These are phyloP conservation scores for Coemansia sp. DNA, from an alignment of 192 early-diverging fungal genomes.

Conservation along the genomic window DNA sequence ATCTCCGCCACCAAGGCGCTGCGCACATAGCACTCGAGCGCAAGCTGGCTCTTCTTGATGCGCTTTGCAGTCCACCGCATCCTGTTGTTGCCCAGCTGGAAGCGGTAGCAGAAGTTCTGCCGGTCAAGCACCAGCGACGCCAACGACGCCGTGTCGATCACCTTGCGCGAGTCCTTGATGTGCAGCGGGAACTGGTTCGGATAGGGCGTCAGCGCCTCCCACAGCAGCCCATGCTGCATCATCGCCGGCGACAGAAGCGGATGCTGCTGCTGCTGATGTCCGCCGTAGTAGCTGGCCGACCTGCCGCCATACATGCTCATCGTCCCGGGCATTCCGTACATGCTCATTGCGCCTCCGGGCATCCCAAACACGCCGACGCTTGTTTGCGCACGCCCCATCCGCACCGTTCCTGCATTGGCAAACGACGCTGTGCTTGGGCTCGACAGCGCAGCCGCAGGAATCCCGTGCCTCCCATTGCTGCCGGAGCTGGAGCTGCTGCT, in stretches of 20 bases:
- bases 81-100: slow-evolving; percentile 42
- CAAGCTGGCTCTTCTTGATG: slow-evolving; percentile 41
- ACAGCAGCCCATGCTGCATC: slow-evolving; percentile 26
- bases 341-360: too few relatives aligned
- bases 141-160: slow-evolving; percentile 44
- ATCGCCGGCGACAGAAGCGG: background rate
- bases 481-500: slow-evolving; percentile 7
- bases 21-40: slow-evolving; percentile 44
- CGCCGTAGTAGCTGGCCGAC: background rate
- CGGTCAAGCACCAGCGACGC: slow-evolving; percentile 52
- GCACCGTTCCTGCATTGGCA: slow-evolving; percentile 28
- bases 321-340: background rate
- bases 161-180: slow-evolving; percentile 44
- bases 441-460: slow-evolving; percentile 13
- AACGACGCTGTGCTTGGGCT: slow-evolving; percentile 44
- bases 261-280: background rate
- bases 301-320: slow-evolving; percentile 20
- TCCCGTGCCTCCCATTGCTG: background rate
- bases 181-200: slow-evolving; percentile 54
- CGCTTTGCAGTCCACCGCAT: slow-evolving; percentile 52
- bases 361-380: slow-evolving; percentile 33
- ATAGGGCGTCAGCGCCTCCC: slow-evolving; percentile 51
- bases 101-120: slow-evolving; percentile 53
- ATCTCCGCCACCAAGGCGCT: slow-evolving; percentile 42
- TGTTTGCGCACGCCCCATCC: slow-evolving; percentile 35